Base-by-base conservation (phyloP, 306 rosid species). In the Rosa persica region DNA sequence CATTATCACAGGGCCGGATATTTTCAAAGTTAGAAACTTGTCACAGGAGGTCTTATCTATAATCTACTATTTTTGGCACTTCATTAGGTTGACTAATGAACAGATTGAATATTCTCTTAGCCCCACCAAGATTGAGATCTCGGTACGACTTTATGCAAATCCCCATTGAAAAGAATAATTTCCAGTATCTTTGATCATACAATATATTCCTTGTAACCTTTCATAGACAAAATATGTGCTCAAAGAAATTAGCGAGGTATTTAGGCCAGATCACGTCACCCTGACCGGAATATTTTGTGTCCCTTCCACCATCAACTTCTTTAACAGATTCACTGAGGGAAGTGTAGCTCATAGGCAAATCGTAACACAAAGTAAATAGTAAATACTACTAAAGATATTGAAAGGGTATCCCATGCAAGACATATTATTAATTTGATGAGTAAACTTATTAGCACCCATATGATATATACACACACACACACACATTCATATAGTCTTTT, bases 111-210 rank as follows among this genome's bases (percentile, higher is more conserved):
- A 74, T 68, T 65, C 57, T 82, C 72, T 49, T 40, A 51, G 51
- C 60, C 77, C 77, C 74, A 74, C 80, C 46, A 19, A 74, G 83
- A 85, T 82, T 74, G 64, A 27, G 44, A 81, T 81, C 80, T 78
- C 75, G 61, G 42, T 6, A 48, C 12, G 82, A 74, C 76, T 74
- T 39, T 39, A 5, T 48, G 43, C 23, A 30, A 22, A 22, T 25
- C 68, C 39, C 54, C 30, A 1, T 40, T 9, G 38, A 40, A 55
- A 57, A 58, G 39, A 72, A 27, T 30, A 30, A 49, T 48, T 10
- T 8, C 25, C 10, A 8, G 2, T 30, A 3, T 23, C 7, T 23
- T 68, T 42, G 20, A 30, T 30, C 36, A 30, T 30, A 30, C 36
- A 30, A 30, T 2, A 30, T 30, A 30, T 11, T 4, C 25, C 10